Base-by-base conservation (phyloP, 2,329 filamentous ascomycete species). In the Talaromyces sp. region DNA sequence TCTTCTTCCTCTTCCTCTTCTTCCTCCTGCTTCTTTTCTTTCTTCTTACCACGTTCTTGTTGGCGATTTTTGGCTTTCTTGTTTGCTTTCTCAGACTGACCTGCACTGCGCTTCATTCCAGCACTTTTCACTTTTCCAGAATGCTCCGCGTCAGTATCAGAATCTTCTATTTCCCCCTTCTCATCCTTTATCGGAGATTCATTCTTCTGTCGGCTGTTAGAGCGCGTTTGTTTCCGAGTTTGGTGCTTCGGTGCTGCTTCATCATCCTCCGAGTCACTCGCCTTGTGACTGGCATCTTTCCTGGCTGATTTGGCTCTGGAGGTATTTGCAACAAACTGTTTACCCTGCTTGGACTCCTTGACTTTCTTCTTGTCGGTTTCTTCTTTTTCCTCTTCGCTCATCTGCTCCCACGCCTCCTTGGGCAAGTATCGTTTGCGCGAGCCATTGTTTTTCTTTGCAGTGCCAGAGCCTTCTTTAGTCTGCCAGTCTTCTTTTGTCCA, bases 401-500 rank as follows among this genome's bases (percentile, higher is more conserved):
- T 75, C 43, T 75, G 61, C 61, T 80, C 75, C 77, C 76, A 79
- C 1, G 76, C 77, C 55, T 77, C 73, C 62, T 78, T 78, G 1
- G 77, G 75, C 41, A 77, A 52, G 59, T 79, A 79, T 16, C 75
- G 61, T 62, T 78, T 74, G 55, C 74, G 63, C 1, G 72, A 75
- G 1, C 75, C 76, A 55, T 78, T 75, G 2, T 68, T 69, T 46
- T 77, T 62, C 52, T 75, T 76, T 1, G 78, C 76, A n/a, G 71
- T 65, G 0, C 71, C 77, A 6, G 67, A 70, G 1, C 77, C 77
- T 42, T 80, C 76, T 52, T 78, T 79, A 0, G 76, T 79, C 66
- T 79, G 76, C 76, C 77, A 79, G 4, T 80, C 73, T 49, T 80
- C 77, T n/a, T 78, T 66, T 0, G 65, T 69, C 77, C 78, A 80